These are phyloP conservation scores for Aspergillus niger DNA, from an alignment of 2,329 filamentous ascomycete species.

Conservation along the genomic window DNA sequence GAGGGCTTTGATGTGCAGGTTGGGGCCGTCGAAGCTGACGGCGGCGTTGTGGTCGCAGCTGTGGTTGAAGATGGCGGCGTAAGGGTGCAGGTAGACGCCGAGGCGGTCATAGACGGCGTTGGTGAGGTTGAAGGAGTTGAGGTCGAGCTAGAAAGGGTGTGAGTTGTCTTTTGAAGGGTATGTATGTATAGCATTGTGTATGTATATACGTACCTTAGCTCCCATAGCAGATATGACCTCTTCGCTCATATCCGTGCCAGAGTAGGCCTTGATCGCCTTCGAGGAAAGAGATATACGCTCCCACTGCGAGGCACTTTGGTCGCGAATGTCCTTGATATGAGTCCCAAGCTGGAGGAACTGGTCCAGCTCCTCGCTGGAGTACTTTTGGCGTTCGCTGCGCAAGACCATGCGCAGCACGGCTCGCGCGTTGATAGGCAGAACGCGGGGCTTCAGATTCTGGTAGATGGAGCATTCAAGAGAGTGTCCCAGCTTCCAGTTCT, in stretches of 20 bases:
- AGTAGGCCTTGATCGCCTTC: constrained; percentile 57
- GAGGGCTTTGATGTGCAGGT: constrained; percentile 55
- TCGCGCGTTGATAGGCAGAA: constrained; percentile 59
- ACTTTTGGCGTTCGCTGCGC: constrained; percentile 41
- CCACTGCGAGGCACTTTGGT: constrained; percentile 44
- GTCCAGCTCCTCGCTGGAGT: constrained; percentile 41
- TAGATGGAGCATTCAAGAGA: constrained; percentile 62
- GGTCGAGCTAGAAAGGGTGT: constrained; percentile 48
- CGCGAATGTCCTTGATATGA: constrained; percentile 53
- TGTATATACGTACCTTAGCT: constrained; percentile 42
- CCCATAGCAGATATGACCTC: constrained; percentile 48
- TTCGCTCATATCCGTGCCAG: constrained; percentile 48
- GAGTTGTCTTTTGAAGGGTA: not conserved
- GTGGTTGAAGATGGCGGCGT: constrained; percentile 60
- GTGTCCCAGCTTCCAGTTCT: constrained; percentile 61
- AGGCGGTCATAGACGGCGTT: constrained; percentile 59
- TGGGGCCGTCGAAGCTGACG: constrained; percentile 58
- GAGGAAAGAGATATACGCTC: constrained; percentile 56
- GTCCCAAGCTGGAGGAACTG: constrained; percentile 49
- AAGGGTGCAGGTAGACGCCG: constrained; percentile 61
- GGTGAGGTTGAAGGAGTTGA: constrained; percentile 61
- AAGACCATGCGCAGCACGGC: constrained; percentile 58
- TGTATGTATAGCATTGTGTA: no score
- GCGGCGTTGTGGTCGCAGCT: constrained; percentile 63
- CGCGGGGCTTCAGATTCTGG: constrained; percentile 45